phyloP scores from a whole-genome alignment of 1,284 basidiomycete species.

The Athelia psychrophila region DNA sequence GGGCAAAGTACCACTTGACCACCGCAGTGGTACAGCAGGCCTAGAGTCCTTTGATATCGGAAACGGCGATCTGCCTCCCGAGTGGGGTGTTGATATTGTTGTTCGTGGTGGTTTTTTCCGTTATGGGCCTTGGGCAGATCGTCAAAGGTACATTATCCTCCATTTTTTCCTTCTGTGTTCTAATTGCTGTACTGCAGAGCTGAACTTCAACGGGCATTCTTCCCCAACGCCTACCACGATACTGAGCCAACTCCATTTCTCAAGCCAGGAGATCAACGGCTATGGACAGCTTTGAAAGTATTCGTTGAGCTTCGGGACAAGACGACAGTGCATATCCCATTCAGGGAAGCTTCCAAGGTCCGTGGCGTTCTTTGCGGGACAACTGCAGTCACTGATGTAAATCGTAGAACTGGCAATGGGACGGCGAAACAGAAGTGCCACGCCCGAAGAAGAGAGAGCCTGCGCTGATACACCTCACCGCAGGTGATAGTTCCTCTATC shows the following conservation, averaged over 20 bases:
- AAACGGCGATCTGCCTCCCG: slow-evolving; percentile 85
- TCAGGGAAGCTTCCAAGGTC: slow-evolving; percentile 84
- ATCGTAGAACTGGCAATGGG: slow-evolving; percentile 81
- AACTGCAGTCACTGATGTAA: slow-evolving; percentile 1
- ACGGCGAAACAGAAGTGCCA: slow-evolving; percentile 51
- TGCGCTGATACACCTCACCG: slow-evolving; percentile 70
- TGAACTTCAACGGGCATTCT: slow-evolving; percentile 78
- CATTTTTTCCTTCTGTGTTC: background rate
- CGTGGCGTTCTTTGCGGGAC: background rate
- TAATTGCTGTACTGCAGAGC: slow-evolving; percentile 38
- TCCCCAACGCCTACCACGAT: slow-evolving; percentile 77
- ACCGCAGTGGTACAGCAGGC: slow-evolving; percentile 32
- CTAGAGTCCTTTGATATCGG: slow-evolving; percentile 66
- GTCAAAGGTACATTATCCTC: slow-evolving; percentile 61
- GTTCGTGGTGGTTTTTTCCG: slow-evolving; percentile 71
- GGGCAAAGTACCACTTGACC: slow-evolving; percentile 54
- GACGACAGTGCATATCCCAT: slow-evolving; percentile 79
- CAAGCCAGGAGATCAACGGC: slow-evolving; percentile 73
- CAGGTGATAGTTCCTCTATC: slow-evolving; percentile 81
- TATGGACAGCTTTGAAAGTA: slow-evolving; percentile 77
- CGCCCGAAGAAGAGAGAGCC: slow-evolving; percentile 58
- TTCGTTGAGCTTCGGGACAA: slow-evolving; percentile 79
- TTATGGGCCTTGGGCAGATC: slow-evolving; percentile 94
- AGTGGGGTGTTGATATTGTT: slow-evolving; percentile 89
- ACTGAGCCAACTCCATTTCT: slow-evolving; percentile 52